Evolutionary conservation across 2,329 filamentous ascomycete genomes (phyloP).

Genomic region (Ceratocystis destructans): DNA sequence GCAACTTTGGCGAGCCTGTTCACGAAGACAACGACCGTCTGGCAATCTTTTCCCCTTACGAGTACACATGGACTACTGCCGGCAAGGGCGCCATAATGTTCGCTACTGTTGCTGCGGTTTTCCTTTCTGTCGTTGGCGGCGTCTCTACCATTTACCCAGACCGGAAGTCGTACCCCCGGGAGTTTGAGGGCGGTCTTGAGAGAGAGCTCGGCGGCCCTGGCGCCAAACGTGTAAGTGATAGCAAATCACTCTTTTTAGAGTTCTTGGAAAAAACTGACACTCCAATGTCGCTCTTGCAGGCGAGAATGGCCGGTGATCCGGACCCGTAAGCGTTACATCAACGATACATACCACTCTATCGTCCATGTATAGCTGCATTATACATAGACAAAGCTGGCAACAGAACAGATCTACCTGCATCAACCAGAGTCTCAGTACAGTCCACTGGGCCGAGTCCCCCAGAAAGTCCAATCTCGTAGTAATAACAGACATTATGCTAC

Average conservation of each 20-base stretch:
- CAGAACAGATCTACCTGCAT: conserved; percentile 5
- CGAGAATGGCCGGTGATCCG: conserved; percentile 41
- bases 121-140: conserved; percentile 51
- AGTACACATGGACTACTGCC: conserved; percentile 70
- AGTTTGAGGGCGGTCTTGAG: conserved; percentile 60
- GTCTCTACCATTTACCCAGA: conserved; percentile 62
- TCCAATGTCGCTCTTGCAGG: conserved; percentile 27
- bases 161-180: conserved; percentile 51
- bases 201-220: conserved; percentile 59
- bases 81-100: conserved; percentile 57
- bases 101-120: conserved; percentile 49
- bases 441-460: not conserved
- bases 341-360: not conserved
- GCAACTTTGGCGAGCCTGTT: conserved; percentile 91
- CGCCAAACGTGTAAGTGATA: conserved; percentile 47
- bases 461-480: conserved; percentile 1
- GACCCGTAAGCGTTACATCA: conserved; percentile 31
- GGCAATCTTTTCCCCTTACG: conserved; percentile 75
- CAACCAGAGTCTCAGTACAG: conserved; percentile 10
- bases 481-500: conserved; percentile 1
- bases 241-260: not conserved
- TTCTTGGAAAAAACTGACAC: not conserved
- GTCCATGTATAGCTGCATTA: not conserved
- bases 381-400: not conserved
- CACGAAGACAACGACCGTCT: conserved; percentile 94